Evolutionary conservation across 768 basidiomycete genomes (phyloP), one percentile per base, ranked within the genome.

Genomic region (Tephrocybe sp.): DNA sequence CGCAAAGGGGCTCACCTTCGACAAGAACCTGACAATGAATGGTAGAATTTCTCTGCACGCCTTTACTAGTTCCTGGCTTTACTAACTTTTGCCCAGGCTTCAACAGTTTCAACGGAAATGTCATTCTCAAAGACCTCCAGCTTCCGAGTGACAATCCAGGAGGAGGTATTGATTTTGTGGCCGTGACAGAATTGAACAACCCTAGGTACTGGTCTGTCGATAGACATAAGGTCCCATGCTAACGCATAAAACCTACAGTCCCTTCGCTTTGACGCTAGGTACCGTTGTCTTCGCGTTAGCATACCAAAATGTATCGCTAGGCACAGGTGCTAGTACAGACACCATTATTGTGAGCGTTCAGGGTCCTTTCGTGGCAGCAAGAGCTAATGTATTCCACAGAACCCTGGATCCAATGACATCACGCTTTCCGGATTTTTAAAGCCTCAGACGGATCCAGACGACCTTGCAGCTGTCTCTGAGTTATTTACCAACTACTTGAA

Each of bases 401-500:
- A 59, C 9, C 78, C 78, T 6, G 82, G 82, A 13, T 53, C 64
- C 16, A 88, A 87, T 60, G 70, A 72, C 34, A 79, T 89, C 52
- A 77, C 77, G 2, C 74, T 89, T 45, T 65, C 59, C 11, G 87
- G 87, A 11, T 67, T 71, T 19, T 71, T 89, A 32, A 57, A 82
- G 34, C 77, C 72, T 4, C 84, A 88, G 48, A 74, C 72, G 11
- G 67, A 67, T 19, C 51, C 74, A 9, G 60, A 65, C 5, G 67
- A 76, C 37, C 74, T 88, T 32, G 69, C 64, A 3, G 57, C 60
- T n/a, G 68, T 87, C 39, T 84, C 84, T 6, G 62, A 78, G 45
- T 69, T 89, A 34, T 89, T 89, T 64, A 86, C 84, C 13, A 78
- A 80, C 39, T 89, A 87, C 60, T 69, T 90, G 54, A 89, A 90